Base-by-base conservation (phyloP, 2,329 filamentous ascomycete genomes). In the Sarocladiaceae sp. region DNA sequence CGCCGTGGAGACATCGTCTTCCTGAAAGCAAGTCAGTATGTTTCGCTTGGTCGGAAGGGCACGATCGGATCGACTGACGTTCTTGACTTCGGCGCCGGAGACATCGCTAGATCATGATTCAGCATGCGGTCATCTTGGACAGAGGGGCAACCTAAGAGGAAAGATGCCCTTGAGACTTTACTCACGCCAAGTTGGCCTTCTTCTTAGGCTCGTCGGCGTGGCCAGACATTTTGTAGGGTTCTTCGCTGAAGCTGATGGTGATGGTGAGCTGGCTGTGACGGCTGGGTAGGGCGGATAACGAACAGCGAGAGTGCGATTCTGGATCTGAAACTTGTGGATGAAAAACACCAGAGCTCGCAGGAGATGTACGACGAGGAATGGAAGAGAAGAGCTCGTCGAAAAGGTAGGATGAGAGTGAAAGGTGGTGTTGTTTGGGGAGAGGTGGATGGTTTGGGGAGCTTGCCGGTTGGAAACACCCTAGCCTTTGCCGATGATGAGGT, bases 1-100 rank as follows among this genome's bases (percentile, higher is more conserved):
- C 55, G 93, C 93, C 35, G 93, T 98, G 44, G 93, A 82, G 50
- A 84, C 88, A 63, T 95, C 93, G 66, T 96, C 87, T 59, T 88
- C 83, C 83, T 94, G 59, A 48, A 34, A 33, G 24, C 48, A 37
- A 47, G 61, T 73, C 55, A 66, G 62, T 57, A 47, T 45, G 45
- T 45, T 41, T 34, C 5, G 16, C 19, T 41, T 41, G 31, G 13
- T 23, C 21, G 29, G 10, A 43, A 12, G 15, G 43, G 40, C 35
- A 31, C 45, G 23, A 27, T 23, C 44, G 41, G 51, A n/a, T n/a
- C 33, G 47, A 44, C 79, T 63, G 76, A 94, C 88, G 54, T 87
- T 78, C 73, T 86, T 93, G 69, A 82, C 78, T 65, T 95, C 88
- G 51, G 86, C 83, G 64, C 90, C 90, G 49, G 90, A 95, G 63